A percentile compares a stretch with the other conserved stretches of the same genome.
These are phyloP conservation scores for Calonectria fujianensis DNA, from an alignment of 2,329 filamentous ascomycete genomes.

Conservation along the genomic window DNA sequence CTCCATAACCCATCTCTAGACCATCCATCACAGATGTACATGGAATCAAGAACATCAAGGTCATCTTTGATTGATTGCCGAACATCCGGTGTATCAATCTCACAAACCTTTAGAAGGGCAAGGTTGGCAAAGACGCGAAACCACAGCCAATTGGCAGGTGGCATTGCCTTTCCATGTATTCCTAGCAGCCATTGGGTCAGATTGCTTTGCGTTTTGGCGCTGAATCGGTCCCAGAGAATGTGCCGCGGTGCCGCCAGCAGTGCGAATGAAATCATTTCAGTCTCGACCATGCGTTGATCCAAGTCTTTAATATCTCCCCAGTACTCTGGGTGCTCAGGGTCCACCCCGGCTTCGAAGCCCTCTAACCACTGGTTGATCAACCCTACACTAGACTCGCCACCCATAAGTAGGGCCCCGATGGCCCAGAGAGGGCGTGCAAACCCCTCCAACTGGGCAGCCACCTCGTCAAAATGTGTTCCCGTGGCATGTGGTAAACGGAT, in stretches of 20 bases:
- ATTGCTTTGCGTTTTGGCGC: conserved; percentile 57
- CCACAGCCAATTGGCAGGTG: conserved; percentile 70
- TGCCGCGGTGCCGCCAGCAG: conserved; percentile 64
- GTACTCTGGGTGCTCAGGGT: conserved; percentile 62
- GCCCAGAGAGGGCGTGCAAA: conserved; percentile 64
- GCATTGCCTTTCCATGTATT: conserved; percentile 66
- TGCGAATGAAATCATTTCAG: conserved; percentile 70
- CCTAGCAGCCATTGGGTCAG: conserved; percentile 63
- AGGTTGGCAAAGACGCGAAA: conserved; percentile 69
- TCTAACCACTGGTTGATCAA: conserved; percentile 55
- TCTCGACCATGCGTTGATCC: conserved; percentile 74
- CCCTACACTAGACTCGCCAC: conserved; percentile 54
- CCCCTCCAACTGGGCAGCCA: conserved; percentile 66
- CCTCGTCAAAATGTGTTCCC: conserved; percentile 65
- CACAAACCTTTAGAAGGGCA: conserved; percentile 63
- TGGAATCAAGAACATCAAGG: conserved; percentile 64
- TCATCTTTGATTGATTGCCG: conserved; percentile 62
- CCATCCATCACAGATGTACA: conserved; percentile 67
- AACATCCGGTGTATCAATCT: conserved; percentile 58
- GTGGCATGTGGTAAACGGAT: conserved; percentile 61
- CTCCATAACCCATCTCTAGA: conserved; percentile 66
- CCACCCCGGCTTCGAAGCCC: conserved; percentile 57
- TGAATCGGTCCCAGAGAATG: conserved; percentile 58
- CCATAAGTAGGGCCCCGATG: conserved; percentile 59
- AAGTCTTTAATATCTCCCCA: conserved; percentile 67